Percentiles rank a stretch among this genome's conserved stretches.
phyloP scores from a whole-genome alignment of 345 rosid genomes.

The Viola odorata region DNA sequence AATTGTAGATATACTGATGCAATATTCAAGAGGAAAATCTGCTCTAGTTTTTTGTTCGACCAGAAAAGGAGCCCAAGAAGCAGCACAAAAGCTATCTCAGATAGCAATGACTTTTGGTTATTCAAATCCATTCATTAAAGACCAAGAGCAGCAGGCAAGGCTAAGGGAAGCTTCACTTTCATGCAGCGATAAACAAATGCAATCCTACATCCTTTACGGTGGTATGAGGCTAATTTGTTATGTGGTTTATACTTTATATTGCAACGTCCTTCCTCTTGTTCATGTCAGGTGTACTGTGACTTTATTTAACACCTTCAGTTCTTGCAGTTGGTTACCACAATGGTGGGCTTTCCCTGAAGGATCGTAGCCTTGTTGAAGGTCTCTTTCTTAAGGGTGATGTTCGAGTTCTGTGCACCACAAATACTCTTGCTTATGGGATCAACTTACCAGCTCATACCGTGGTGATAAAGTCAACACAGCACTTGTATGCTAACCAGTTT shows the following conservation, averaged over 20 bases:
- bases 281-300: not conserved
- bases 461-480: conserved; percentile 84
- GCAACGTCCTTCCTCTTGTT: conserved; percentile 18
- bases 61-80: conserved; percentile 96
- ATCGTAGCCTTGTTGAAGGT: conserved; percentile 82
- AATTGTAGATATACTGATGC: conserved; percentile 95
- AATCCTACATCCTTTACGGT: conserved; percentile 79
- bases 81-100: conserved; percentile 80
- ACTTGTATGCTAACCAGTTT: conserved; percentile 52
- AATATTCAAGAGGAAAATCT: conserved; percentile 85
- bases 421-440: conserved; percentile 97
- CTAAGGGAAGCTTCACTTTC: conserved; percentile 81
- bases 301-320: conserved; percentile 10
- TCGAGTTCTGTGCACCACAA: conserved; percentile 88
- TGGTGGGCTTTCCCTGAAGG: conserved; percentile 92
- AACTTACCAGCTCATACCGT: conserved; percentile 98
- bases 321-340: conserved; percentile 92
- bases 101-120: conserved; percentile 76
- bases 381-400: conserved; percentile 90
- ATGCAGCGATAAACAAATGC: conserved; percentile 91
- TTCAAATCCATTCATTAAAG: conserved; percentile 86
- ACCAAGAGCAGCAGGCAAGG: conserved; percentile 76
- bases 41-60: conserved; percentile 97
- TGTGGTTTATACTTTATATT: conserved; percentile 5
- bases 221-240: conserved; percentile 40